Base-by-base conservation (phyloP, 2,329 filamentous ascomycete species). In the Aspergillus brasiliensis region DNA sequence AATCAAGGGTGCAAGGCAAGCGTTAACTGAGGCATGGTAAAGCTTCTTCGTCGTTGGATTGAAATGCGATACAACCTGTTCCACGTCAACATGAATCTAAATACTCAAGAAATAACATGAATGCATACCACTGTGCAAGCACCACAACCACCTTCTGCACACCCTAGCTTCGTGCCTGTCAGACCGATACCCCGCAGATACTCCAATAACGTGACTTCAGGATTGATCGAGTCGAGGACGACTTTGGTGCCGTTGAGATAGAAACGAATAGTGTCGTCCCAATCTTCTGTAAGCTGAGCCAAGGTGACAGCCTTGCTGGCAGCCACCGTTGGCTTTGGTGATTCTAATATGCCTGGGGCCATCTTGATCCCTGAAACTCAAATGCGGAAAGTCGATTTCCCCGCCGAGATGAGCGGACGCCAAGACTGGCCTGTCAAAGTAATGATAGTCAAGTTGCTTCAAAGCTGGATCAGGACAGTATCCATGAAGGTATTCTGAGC, bases 21-120 rank as follows among this genome's bases (percentile, higher is more conserved):
- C 95, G 74, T 99, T 99, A 61, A 98, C 91, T 56, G 91, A 96
- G 59, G 95, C 95, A 81, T 99, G 94, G 73, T 98, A 98, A 68
- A 98, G 91, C 74, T 91, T 86, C 71, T 91, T 91, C 5, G 93
- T 97, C 3, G 92, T 96, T 1, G 92, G 92, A 72, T 98, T 98
- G 72, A 89, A 89, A 75, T 98, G 93, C 63, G 92, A 96, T 42
- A 99, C 85, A 28, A 99, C 84, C 82, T 85, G 67, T 53, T 13
- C 23, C 65, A 60, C 3, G 71, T 71, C 60, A 76, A 53, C 46
- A 27, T 19, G 11, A 28, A 19, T 6, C 37, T 15, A 11, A 15
- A 23, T 15, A 13, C 25, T 17, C 27, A 34, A 23, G 11, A 15
- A 25, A n/a, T 3, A 3, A 28, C n/a, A n/a, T 31, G 10, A 19